These are phyloP conservation scores for Viola pubescens DNA, from an alignment of 441 rosid species.

Conservation along the genomic window DNA sequence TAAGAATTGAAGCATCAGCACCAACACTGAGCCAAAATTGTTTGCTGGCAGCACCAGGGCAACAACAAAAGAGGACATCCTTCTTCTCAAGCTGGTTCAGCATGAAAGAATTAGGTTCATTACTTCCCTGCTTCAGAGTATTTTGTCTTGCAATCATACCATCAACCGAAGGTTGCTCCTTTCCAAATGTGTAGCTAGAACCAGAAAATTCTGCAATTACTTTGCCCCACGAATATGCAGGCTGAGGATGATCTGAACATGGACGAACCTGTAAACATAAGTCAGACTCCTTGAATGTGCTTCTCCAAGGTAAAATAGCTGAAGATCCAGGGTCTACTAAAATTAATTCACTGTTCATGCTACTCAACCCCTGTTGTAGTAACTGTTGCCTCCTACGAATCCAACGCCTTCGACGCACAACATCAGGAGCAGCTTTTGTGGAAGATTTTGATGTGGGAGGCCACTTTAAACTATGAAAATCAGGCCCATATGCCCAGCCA, in stretches of 20 bases:
- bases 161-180: conserved; percentile 72
- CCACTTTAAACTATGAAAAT: conserved; percentile 48
- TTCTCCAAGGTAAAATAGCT: conserved; percentile 78
- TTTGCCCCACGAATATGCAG: conserved; percentile 66
- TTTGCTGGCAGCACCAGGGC: conserved; percentile 49
- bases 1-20: conserved; percentile 86
- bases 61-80: conserved; percentile 73
- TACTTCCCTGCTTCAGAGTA: conserved; percentile 57
- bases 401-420: conserved; percentile 61
- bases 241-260: conserved; percentile 37
- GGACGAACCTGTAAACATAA: conserved; percentile 79
- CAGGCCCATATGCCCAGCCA: conserved; percentile 66
- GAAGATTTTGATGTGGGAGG: conserved; percentile 40
- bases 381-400: conserved; percentile 42
- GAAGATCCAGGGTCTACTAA: conserved; percentile 65
- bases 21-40: conserved; percentile 85
- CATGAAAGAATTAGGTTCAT: conserved; percentile 44
- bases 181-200: conserved; percentile 52
- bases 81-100: conserved; percentile 89
- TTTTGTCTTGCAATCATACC: conserved; percentile 55
- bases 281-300: conserved; percentile 58
- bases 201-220: conserved; percentile 40
- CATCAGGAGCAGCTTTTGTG: conserved; percentile 35
- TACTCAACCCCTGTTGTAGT: conserved; percentile 20
- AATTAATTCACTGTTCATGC: conserved; percentile 23